Conservation (phyloP, 768 basidiomycete genomes). For the Candolleomyces eurysporus region DNA sequence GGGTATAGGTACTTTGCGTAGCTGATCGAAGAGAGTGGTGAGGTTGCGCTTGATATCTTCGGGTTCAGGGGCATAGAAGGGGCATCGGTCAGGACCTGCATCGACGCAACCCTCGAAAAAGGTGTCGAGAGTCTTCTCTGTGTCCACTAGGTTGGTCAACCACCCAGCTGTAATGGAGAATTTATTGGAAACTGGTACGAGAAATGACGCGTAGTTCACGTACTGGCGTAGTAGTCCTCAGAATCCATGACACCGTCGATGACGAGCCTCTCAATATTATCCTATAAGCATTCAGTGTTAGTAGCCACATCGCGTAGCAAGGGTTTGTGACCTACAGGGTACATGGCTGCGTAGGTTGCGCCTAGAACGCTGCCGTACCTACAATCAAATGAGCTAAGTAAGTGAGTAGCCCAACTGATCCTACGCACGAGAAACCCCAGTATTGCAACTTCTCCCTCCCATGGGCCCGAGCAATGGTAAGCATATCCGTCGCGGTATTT, state of each 20-base stretch:
- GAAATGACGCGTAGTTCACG: not conserved
- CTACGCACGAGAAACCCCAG: slow-evolving; percentile 29
- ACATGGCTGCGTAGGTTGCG: slow-evolving; percentile 20
- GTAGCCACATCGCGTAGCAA: not conserved
- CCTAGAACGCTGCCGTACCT: slow-evolving; percentile 22
- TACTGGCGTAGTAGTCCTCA: slow-evolving; percentile 38
- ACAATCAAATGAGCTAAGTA: not conserved
- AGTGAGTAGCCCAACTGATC: not conserved
- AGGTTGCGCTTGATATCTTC: slow-evolving; percentile 32
- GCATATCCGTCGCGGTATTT: slow-evolving; percentile 35
- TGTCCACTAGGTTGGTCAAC: slow-evolving; percentile 35
- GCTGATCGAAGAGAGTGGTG: slow-evolving; percentile 28
- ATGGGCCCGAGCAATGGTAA: slow-evolving; percentile 30
- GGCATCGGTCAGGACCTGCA: slow-evolving; percentile 33
- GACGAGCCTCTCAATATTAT: slow-evolving; percentile 35
- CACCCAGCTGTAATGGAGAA: slow-evolving; percentile 24
- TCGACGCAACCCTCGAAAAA: slow-evolving; percentile 37
- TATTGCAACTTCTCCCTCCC: slow-evolving; percentile 31
- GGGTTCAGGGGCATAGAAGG: slow-evolving; percentile 37
- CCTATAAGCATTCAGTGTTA: slow-evolving; percentile 18
- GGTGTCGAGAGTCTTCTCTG: slow-evolving; percentile 30
- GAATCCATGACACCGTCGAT: slow-evolving; percentile 42
- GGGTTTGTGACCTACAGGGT: slow-evolving; percentile 15
- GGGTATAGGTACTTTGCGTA: slow-evolving; percentile 32
- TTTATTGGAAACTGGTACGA: not conserved